Evolutionary conservation across 1,284 basidiomycete species (phyloP), one percentile per base, ranked within the genome.

Genomic region (Lentinula novae-zelandiae): DNA sequence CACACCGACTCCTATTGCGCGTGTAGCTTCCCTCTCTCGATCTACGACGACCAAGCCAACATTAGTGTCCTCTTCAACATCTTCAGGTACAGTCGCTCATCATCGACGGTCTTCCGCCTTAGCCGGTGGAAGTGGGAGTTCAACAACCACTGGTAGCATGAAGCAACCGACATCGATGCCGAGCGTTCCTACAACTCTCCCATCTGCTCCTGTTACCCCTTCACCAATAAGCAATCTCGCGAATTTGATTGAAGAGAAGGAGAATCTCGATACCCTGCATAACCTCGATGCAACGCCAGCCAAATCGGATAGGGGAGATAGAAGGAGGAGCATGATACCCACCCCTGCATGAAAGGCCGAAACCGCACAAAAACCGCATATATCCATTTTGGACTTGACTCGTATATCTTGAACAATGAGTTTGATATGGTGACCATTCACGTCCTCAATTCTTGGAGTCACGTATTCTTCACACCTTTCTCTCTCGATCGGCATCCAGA

Each of bases 211-310:
- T 46, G 5, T 22, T 20, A 15, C 40, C 15, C 12, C 40, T 33
- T 33, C 22, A 39, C 3, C 27, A 27, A 27, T 27, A 27, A 57
- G 22, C 40, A 40, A 40, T 20, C 55, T 51, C 8, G 42, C 22
- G 17, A 31, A 51, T n/a, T 57, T 59, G 8, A 54, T 60, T 12
- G 56, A 63, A 39, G 62, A 63, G 31, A 63, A 63, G 58, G 62
- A 63, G 50, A 63, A 63, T 39, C 15, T 46, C 9, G 44, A 46
- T 46, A 46, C 44, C 44, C n/a, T 46, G 44, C 12, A 53, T 20
- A 22, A 33, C 31, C 13, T 60, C 27, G 50, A 54, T 49, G 12
- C 39, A 3, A 46, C 44, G 17, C 27, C 53, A 17, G n/a, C 52
- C 13, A 50, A 40, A n/a, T 36, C 53, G 15, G 46, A 49, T 33